Conservation (phyloP, 495 filamentous ascomycete genomes). For the Lepraria neglecta region DNA sequence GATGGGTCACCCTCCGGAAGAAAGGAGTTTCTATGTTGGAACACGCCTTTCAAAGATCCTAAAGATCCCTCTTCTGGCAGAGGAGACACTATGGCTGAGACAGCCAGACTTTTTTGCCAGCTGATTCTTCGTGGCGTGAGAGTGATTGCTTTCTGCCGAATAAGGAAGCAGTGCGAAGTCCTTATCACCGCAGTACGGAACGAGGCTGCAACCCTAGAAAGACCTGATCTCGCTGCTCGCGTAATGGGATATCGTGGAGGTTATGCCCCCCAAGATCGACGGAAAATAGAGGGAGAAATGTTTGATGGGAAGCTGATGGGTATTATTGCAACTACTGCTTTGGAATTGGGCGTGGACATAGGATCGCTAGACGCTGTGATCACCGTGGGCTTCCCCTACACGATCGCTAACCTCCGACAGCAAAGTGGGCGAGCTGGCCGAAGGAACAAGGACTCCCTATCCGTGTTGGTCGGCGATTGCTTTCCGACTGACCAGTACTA, state of each 20-base stretch:
- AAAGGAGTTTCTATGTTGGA: constrained; percentile 98
- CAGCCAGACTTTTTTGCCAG: constrained; percentile 83
- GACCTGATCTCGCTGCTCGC: constrained; percentile 64
- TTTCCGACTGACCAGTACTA: constrained; percentile 93
- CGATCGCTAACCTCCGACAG: constrained; percentile 87
- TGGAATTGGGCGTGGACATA: constrained; percentile 94
- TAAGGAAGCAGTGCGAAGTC: constrained; percentile 81
- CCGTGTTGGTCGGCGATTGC: constrained; percentile 83
- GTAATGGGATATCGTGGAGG: constrained; percentile 96
- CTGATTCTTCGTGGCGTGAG: constrained; percentile 82
- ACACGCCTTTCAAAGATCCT: constrained; percentile 91
- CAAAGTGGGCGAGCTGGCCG: constrained; percentile 91
- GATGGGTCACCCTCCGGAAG: constrained; percentile 90
- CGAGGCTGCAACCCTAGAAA: constrained; percentile 65
- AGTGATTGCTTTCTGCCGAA: constrained; percentile 88
- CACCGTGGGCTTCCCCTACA: constrained; percentile 90
- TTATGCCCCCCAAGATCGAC: constrained; percentile 89
- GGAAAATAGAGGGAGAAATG: constrained; percentile 91
- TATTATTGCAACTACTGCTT: constrained; percentile 86
- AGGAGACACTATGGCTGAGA: constrained; percentile 74
- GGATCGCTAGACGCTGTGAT: constrained; percentile 91
- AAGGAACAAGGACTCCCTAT: constrained; percentile 89
- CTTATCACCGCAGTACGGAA: constrained; percentile 72
- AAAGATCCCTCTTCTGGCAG: constrained; percentile 79
- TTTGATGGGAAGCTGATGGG: constrained; percentile 91